Conservation (phyloP, 371 early-diverging fungal species). For the Smittium mucronatum region DNA sequence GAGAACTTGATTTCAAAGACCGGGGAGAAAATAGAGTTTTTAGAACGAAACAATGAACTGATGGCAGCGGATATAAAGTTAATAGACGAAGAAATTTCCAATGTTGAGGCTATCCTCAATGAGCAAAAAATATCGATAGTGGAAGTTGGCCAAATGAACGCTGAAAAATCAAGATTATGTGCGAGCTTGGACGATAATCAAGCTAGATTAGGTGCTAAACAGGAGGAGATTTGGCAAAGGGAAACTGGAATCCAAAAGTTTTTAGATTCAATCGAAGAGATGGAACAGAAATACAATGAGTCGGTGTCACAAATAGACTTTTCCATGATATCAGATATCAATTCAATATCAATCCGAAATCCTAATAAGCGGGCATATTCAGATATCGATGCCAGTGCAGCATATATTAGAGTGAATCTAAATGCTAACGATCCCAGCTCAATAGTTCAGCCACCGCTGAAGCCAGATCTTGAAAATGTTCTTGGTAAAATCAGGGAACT, state of each 20-base stretch:
- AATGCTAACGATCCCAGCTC: background rate
- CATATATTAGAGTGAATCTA: background rate
- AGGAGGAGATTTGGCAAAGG: constrained; percentile 20
- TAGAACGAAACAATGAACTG: constrained; percentile 21
- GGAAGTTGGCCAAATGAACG: constrained; percentile 68
- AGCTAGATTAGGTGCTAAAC: constrained; percentile 18
- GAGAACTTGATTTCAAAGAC: constrained; percentile 40
- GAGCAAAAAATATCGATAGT: constrained; percentile 61
- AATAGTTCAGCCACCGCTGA: background rate
- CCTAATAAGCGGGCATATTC: background rate
- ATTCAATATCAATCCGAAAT: background rate
- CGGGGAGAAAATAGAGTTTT: constrained; percentile 23
- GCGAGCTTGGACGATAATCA: constrained; percentile 32
- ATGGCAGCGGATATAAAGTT: constrained; percentile 21
- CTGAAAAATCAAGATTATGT: constrained; percentile 45
- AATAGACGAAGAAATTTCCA: constrained; percentile 24
- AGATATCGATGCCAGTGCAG: background rate
- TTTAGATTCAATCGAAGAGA: constrained; percentile 21
- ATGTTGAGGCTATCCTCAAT: constrained; percentile 43
- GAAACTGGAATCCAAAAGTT: constrained; percentile 28
- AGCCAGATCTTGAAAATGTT: background rate
- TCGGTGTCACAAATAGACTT: constrained; percentile 14
- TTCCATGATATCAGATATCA: background rate
- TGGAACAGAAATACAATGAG: constrained; percentile 20
- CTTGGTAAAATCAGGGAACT: background rate